A percentile compares a stretch with the other conserved stretches of the same genome.
These are phyloP conservation scores for Tremella yokohamensis DNA, from an alignment of 768 basidiomycete species.

Conservation along the genomic window DNA sequence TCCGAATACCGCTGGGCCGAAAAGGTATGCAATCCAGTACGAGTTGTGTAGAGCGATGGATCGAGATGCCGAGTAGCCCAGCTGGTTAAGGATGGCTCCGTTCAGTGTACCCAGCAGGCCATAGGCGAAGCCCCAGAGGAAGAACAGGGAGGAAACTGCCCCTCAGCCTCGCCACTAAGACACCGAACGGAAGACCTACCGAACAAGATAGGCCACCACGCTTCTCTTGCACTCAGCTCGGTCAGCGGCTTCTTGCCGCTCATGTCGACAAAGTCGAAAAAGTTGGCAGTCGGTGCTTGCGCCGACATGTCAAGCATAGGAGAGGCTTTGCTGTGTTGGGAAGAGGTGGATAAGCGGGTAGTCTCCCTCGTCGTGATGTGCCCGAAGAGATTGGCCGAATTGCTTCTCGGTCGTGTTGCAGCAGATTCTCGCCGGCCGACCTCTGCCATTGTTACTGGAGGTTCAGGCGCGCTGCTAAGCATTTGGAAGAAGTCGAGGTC, in stretches of 20 bases:
- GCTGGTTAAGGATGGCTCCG: conserved; percentile 32
- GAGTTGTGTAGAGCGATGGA: conserved; percentile 38
- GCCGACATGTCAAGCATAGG: too few species aligned
- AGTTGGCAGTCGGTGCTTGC: conserved; percentile 31
- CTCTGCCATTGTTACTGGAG: background rate
- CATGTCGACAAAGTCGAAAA: conserved; percentile 49
- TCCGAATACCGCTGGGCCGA: conserved; percentile 38
- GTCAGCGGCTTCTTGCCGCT: conserved; percentile 35
- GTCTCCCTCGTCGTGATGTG: too few species aligned
- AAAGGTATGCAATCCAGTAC: conserved; percentile 43
- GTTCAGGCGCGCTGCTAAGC: conserved; percentile 14
- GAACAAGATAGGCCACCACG: conserved; percentile 42
- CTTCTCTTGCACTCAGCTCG: conserved; percentile 36
- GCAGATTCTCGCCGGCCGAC: background rate
- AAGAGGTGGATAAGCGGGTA: too few species aligned
- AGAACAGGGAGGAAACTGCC: conserved; percentile 42
- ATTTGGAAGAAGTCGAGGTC: conserved; percentile 25
- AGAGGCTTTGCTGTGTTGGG: too few species aligned
- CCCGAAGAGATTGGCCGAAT: too few species aligned
- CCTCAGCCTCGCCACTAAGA: background rate
- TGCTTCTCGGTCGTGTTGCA: too few species aligned
- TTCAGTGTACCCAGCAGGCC: conserved; percentile 48
- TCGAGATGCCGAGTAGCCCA: conserved; percentile 29
- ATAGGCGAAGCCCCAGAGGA: conserved; percentile 49
- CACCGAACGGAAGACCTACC: conserved; percentile 21